Conservation (phyloP, 1,284 basidiomycete species). For the Ustilago xerochloae region DNA sequence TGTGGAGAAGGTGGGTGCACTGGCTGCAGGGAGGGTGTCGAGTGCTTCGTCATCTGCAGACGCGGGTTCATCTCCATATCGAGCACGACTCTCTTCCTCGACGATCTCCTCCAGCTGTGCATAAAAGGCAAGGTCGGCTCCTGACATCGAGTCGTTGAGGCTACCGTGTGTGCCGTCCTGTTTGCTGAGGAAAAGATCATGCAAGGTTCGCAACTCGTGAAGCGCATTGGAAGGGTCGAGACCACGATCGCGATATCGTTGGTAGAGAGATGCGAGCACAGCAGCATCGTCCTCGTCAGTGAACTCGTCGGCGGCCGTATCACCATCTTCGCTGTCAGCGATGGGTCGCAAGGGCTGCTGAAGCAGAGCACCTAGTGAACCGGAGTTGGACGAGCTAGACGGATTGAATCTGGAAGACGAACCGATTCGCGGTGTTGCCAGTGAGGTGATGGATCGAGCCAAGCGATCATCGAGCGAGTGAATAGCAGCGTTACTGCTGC, state of each 20-base stretch:
- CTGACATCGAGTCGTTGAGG: slow-evolving; percentile 46
- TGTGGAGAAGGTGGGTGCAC: slow-evolving; percentile 6
- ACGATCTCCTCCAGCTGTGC: slow-evolving; percentile 59
- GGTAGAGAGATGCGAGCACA: slow-evolving; percentile 52
- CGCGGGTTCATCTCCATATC: slow-evolving; percentile 41
- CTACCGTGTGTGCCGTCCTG: slow-evolving; percentile 37
- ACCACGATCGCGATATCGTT: slow-evolving; percentile 54
- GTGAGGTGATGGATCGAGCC: slow-evolving; percentile 25
- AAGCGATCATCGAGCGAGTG: slow-evolving; percentile 34
- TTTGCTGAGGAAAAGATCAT: slow-evolving; percentile 60
- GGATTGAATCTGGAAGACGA: neutral
- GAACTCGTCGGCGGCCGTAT: slow-evolving; percentile 15
- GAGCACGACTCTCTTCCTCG: slow-evolving; percentile 44
- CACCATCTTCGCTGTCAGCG: slow-evolving; percentile 11
- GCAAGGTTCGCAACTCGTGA: slow-evolving; percentile 56
- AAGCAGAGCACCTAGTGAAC: slow-evolving; percentile 27
- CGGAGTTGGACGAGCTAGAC: slow-evolving; percentile 6
- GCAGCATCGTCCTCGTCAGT: slow-evolving; percentile 41
- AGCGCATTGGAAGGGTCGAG: slow-evolving; percentile 58
- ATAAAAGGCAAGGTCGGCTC: slow-evolving; percentile 53
- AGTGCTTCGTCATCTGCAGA: slow-evolving; percentile 4
- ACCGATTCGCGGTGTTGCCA: slow-evolving; percentile 14
- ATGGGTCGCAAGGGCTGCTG: slow-evolving; percentile 14
- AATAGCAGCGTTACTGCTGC: slow-evolving; percentile 33
- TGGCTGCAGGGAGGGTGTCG: neutral